These are phyloP conservation scores for Aspergillus melleus DNA, from an alignment of 2,329 filamentous ascomycete genomes.

Conservation along the genomic window DNA sequence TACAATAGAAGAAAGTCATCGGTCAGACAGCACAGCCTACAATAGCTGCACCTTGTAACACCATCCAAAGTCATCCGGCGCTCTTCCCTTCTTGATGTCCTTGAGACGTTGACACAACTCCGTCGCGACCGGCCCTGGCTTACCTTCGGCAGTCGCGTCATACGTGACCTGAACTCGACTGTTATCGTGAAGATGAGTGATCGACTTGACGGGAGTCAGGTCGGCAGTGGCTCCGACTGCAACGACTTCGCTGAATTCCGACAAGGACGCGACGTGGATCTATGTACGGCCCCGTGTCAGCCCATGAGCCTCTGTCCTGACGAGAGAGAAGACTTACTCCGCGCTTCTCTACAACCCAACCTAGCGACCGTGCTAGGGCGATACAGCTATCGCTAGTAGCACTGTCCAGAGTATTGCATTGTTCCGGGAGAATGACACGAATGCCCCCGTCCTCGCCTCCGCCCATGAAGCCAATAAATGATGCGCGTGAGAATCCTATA, in stretches of 20 bases:
- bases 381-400: background rate
- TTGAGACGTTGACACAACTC: background rate
- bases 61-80: background rate
- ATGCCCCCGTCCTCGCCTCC: background rate
- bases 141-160: background rate
- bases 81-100: background rate
- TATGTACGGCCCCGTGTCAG: background rate
- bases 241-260: background rate
- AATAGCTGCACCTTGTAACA: background rate
- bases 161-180: background rate
- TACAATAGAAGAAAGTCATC: background rate
- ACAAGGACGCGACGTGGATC: background rate
- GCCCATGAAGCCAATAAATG: background rate
- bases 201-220: background rate
- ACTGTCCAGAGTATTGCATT: background rate
- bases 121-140: background rate
- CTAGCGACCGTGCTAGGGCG: background rate
- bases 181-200: background rate
- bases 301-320: background rate
- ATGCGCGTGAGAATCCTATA: background rate
- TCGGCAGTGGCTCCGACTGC: background rate
- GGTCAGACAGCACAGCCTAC: background rate
- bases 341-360: background rate
- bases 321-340: background rate
- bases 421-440: background rate